Base-by-base conservation (phyloP, 345 rosid species). In the Kandelia obovata region DNA sequence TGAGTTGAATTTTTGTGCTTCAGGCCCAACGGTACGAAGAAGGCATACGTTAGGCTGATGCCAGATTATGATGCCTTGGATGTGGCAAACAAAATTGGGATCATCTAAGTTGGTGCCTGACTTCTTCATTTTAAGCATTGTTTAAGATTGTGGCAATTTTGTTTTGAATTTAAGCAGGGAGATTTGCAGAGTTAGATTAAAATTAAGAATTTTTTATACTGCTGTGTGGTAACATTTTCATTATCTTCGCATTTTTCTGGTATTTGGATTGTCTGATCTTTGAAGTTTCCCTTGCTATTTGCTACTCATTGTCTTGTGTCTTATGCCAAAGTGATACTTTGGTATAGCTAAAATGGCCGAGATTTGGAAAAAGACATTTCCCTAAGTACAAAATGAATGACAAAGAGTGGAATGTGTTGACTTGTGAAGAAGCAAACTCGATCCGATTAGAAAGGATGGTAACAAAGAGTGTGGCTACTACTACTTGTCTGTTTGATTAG, bases 21-120 rank as follows among this genome's bases (percentile, higher is more conserved):
- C 87, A 88, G 96, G 92, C 98, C 97, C 6, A 96, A 94, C 80
- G 97, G 96, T 16, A 91, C 96, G 0, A 94, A 94, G 89, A 92
- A 89, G 81, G 97, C 98, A 2, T 89, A 86, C 43, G 96, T 94
- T 17, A 86, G 98, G 83, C 77, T 94, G 88, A 88, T 95, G 6
- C 96, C 97, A 5, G 98, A 94, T 68, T 83, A 78, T 10, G 97
- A 91, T 75, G 98, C 97, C 25, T 82, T 94, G 88, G 98, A 89
- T 57, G 96, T 91, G n/a, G 98, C 96, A 25, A 94, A 92, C 89
- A 94, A 94, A 77, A 94, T 94, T 53, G 98, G 98, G 6, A 89
- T 94, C 67, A 92, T 92, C 65, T 94, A 84, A 84, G 80, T 6
- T 10, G 49, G 58, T 30, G 43, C n/a, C 27, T 43, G 67, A 8